Base-by-base conservation (phyloP, 805 yeast species). In the Jamesozyma lodderae region DNA sequence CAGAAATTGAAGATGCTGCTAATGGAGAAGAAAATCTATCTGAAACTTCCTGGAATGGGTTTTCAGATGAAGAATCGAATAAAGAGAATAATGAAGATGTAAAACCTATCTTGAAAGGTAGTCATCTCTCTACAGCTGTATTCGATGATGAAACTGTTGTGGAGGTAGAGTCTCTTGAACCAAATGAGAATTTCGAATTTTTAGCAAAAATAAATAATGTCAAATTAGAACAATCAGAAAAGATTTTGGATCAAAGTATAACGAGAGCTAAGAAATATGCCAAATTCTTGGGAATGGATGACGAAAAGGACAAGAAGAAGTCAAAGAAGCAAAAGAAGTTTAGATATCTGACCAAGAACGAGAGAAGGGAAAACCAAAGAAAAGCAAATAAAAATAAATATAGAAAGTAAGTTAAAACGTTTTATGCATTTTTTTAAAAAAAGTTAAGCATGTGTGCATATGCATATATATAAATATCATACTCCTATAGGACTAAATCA, bases 191-290 rank as follows among this genome's bases (percentile, higher is more conserved):
- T 16, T 73, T 84, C 33, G 87, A 81, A 49, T 70, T 68, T 40
- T 52, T 72, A 44, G 77, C 94, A 6, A 72, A 74, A 36, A 64
- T 75, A 29, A 82, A 83, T 52, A 72, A 72, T 53, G 96, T 90
- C 19, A 77, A 85, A 49, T 63, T 88, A 47, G 67, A 68, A 13
- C 72, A 74, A 52, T 72, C 90, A 6, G 75, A 80, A 36, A 75
- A 78, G 44, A 76, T 90, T 1, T 64, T 90, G 41, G 77, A 81
- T 31, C 72, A 77, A 43, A 79, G 94, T 36, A 77, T 90, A 35
- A 70, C 74, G 36, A 70, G 84, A 53, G 96, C 96, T 2, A 76
- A 80, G 50, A 76, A 83, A 55, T 87, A 90, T 52, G 96, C 95
- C 1, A 74, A 73, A 46, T 58, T 75, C 46, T 62, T 80, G 46